Evolutionary conservation across 108 stramenopile genomes (phyloP), one percentile per base, ranked within the genome.

Genomic region (Epipyxis sp.): DNA sequence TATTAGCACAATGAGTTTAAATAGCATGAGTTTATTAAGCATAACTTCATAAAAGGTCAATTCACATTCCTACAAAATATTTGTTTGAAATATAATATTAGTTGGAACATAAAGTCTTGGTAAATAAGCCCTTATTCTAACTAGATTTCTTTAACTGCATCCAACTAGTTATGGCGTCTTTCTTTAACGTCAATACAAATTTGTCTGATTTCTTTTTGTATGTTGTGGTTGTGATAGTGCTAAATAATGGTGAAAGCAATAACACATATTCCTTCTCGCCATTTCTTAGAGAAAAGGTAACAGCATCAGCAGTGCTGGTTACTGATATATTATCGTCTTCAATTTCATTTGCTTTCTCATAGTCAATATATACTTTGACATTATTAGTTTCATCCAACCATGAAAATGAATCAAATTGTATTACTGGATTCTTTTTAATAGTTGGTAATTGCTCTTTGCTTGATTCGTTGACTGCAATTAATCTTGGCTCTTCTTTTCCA

Each of bases 321-420:
- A 74, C 40, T 39, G 71, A 54, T 6, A 74, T 74, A 37, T 6
- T 6, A 46, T 13, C 16, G 29, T 74, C 71, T 13, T 39, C 32
- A 32, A 74, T 74, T 13, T 35, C 69, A 35, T 1, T 29, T 30
- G 78, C 59, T 27, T 78, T 59, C 27, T 78, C 59, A 32, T 44
- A 1, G 42, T 59, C 59, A 62, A 78, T 59, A 44, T 42, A 69
- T 32, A 78, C 34, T 13, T 62, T 59, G 45, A 78, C 39, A 34
- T 41, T 61, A 42, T 44, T 69, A 29, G 58, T 62, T 65, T 71
- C 78, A 45, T 78, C 78, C 34, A 78, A 37, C 78, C 78, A 78
- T 20, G 44, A 44, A 39, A 37, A 78, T 3, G 61, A 65, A 32
- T 29, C 61, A 3, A 74, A 39, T 32, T 3, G 41, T 43, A 20